Evolutionary conservation across 164 flowering plant genomes (phyloP), one percentile per base, ranked within the genome.

Genomic region (Magnolia sinica): DNA sequence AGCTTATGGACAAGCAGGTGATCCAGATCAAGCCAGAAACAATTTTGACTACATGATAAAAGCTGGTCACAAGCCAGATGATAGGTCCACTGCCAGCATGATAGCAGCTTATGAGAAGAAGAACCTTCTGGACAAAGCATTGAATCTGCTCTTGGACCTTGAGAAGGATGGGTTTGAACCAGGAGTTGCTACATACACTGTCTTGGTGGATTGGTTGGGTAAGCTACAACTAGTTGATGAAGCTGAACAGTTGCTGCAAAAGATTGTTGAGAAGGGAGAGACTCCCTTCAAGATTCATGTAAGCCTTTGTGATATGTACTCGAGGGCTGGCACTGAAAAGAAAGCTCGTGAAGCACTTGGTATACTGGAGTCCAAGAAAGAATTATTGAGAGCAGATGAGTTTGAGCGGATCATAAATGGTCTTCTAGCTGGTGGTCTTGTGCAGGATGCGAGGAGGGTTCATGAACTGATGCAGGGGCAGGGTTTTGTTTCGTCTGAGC

Each of bases 261-360:
- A 89, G 83, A 89, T 90, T 55, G 73, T 87, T 18, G 84, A 84
- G 79, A 87, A 59, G 75, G 93, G 94, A 64, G 93, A 90, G 77
- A 83, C 86, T 75, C 92, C 93, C 79, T 71, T 90, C 10, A 85
- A 82, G 77, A 64, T 92, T 77, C 91, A 92, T 14, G 81, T 92
- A 19, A 88, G 97, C 87, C 96, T 92, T 31, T 96, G 94, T 75
- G 90, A 82, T 22, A 93, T 96, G 98, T 94, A 96, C 69, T 50
- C 89, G 0, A 87, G 82, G 81, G 87, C 86, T 18, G 84, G 91
- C 18, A 11, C 68, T 20, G 89, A 89, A 84, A 89, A 89, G 85
- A 91, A 94, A 81, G 87, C 93, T 50, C 90, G 87, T 72, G 87
- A 88, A 82, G 83, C 92, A 22, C 83, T 96, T 31, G 89, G 90